Conservation (phyloP, 148 eudicot genomes). For the Fagopyrum esculentum region DNA sequence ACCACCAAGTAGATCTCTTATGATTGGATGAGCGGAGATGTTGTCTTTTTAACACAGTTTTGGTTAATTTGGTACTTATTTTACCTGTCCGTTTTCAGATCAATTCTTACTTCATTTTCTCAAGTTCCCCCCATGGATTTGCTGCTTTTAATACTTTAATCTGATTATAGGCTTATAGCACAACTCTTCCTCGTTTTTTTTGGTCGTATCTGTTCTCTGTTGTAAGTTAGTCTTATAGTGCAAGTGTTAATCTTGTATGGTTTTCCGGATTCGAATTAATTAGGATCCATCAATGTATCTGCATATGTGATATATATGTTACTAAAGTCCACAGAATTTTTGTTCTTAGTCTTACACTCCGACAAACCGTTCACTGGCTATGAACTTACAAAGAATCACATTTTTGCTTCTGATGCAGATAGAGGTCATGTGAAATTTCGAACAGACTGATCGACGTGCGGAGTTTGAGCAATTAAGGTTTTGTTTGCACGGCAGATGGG, state of each 20-base stretch:
- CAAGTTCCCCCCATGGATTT: not conserved
- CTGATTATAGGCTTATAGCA: not conserved
- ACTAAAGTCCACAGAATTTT: not conserved
- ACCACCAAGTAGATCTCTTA: constrained; percentile 13
- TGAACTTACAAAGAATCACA: constrained; percentile 1
- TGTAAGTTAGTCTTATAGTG: not conserved
- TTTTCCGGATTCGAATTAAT: not conserved
- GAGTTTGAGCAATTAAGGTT: constrained; percentile 18
- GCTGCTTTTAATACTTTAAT: not conserved
- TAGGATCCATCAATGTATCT: not conserved
- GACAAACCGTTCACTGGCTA: constrained; percentile 9
- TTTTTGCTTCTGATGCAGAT: constrained; percentile 31
- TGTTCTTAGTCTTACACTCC: not conserved
- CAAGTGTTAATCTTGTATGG: not conserved
- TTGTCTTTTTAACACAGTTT: not conserved
- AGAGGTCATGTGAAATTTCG: constrained; percentile 52
- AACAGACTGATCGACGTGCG: constrained; percentile 19
- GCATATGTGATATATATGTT: not conserved
- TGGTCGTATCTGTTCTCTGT: no score
- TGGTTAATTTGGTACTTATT: not conserved
- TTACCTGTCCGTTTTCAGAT: not conserved
- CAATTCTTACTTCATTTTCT: not conserved
- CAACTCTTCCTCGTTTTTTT: not conserved
- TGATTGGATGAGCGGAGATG: not conserved
- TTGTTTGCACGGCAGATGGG: constrained; percentile 40